Evolutionary conservation across 1,139 yeast genomes (phyloP).

Genomic region (Kodamaea sp.): DNA sequence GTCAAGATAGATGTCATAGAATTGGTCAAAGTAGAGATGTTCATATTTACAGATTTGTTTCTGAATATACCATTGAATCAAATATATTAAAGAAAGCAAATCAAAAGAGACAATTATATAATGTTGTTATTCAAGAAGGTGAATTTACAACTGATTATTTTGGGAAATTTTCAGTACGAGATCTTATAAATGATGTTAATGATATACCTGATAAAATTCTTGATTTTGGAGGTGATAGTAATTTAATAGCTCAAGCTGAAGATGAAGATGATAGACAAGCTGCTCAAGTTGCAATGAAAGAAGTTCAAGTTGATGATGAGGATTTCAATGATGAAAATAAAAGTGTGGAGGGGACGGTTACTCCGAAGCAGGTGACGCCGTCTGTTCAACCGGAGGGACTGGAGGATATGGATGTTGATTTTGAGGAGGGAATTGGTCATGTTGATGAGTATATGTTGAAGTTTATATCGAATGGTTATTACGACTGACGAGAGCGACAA

Average conservation of each 20-base stretch:
- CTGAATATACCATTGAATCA: conserved; percentile 94
- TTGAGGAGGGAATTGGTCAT: conserved; percentile 77
- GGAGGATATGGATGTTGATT: conserved; percentile 42
- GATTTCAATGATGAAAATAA: conserved; percentile 59
- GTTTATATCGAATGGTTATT: conserved; percentile 79
- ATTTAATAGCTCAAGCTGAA: conserved; percentile 85
- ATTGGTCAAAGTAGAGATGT: conserved; percentile 98
- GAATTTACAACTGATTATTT: conserved; percentile 97
- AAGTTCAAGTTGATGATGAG: conserved; percentile 77
- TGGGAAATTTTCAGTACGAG: conserved; percentile 84
- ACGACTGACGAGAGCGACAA: too few relatives aligned
- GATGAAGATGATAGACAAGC: conserved; percentile 95
- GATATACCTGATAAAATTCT: conserved; percentile 38
- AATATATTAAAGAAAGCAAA: conserved; percentile 92
- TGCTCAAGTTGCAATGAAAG: conserved; percentile 84
- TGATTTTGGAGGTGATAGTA: conserved; percentile 52
- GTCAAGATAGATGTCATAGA: conserved; percentile 98
- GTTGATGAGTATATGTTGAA: conserved; percentile 96
- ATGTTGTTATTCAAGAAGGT: conserved; percentile 96
- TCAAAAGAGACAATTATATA: conserved; percentile 91
- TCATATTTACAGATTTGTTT: conserved; percentile 92
- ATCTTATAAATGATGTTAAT: conserved; percentile 67
- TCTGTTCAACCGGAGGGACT: conserved; percentile 14
- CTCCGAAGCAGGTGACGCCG: conserved; percentile 25
- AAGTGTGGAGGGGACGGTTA: conserved; percentile 36